Evolutionary conservation across 257 asterid species (phyloP).

Genomic region (Nicotiana undulata): DNA sequence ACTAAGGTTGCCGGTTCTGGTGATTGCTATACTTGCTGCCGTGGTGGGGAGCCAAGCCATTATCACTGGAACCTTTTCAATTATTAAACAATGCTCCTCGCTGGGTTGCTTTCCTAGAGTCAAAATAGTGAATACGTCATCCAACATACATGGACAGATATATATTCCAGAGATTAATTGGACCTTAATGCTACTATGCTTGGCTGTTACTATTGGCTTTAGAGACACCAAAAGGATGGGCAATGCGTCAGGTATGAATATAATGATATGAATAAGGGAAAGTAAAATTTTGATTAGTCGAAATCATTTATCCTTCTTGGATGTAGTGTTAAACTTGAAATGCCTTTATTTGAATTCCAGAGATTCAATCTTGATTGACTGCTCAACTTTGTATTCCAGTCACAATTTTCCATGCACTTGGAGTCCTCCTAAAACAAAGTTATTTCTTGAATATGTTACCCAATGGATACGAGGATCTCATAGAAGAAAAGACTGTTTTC

Average conservation of each 20-base stretch:
- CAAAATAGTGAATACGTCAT: slow-evolving; percentile 77
- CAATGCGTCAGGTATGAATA: slow-evolving; percentile 75
- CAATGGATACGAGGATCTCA: not conserved
- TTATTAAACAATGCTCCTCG: slow-evolving; percentile 86
- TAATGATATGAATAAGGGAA: not conserved
- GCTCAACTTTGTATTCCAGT: not conserved
- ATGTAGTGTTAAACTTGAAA: not conserved
- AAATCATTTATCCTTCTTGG: not conserved
- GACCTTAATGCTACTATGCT: slow-evolving; percentile 68
- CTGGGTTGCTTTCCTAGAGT: slow-evolving; percentile 88
- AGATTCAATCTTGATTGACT: not conserved
- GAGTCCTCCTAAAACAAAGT: not conserved
- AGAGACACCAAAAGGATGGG: slow-evolving; percentile 84
- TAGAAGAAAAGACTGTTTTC: not conserved
- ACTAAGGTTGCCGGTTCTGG: slow-evolving; percentile 80
- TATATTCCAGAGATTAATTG: slow-evolving; percentile 94
- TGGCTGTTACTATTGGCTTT: slow-evolving; percentile 83
- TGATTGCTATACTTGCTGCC: slow-evolving; percentile 85
- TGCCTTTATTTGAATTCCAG: not conserved
- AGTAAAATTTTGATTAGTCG: not conserved
- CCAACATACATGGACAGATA: slow-evolving; percentile 84
- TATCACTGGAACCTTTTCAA: slow-evolving; percentile 82
- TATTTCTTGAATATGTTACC: not conserved
- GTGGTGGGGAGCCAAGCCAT: slow-evolving; percentile 95
- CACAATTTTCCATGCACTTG: not conserved